These are phyloP conservation scores for Thelephora aurantiotincta DNA, from an alignment of 768 basidiomycete species.

Conservation along the genomic window DNA sequence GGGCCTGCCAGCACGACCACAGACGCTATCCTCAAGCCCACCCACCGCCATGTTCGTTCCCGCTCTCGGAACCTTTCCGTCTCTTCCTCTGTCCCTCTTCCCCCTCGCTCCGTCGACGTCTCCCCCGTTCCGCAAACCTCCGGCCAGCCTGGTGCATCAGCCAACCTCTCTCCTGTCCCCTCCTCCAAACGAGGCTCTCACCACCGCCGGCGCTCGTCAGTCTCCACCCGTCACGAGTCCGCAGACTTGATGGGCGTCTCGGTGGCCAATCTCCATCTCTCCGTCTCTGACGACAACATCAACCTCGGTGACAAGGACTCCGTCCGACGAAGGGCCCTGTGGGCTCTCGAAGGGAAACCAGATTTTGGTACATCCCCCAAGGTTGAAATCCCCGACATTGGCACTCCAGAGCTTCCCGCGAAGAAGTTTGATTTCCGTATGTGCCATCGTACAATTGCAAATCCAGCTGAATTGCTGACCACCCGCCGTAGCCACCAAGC, in stretches of 20 bases:
- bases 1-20: slow-evolving; percentile 12
- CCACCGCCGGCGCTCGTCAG: slow-evolving; percentile 74
- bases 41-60: slow-evolving; percentile 45
- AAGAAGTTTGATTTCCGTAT: slow-evolving; percentile 52
- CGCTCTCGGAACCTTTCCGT: slow-evolving; percentile 54
- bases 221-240: slow-evolving; percentile 82
- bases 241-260: slow-evolving; percentile 83
- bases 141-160: slow-evolving; percentile 17
- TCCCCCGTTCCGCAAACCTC: slow-evolving; percentile 23
- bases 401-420: slow-evolving; percentile 38
- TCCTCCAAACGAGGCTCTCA: slow-evolving; percentile 57
- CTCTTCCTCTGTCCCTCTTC: slow-evolving; percentile 18
- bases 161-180: slow-evolving; percentile 6
- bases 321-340: slow-evolving; percentile 68
- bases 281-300: slow-evolving; percentile 50
- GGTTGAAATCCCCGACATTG: slow-evolving; percentile 75
- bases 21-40: slow-evolving; percentile 24
- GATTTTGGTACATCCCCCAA: slow-evolving; percentile 48
- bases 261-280: slow-evolving; percentile 48
- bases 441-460: slow-evolving; percentile 17
- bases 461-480: background rate
- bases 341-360: slow-evolving; percentile 77
- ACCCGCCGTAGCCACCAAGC: slow-evolving; percentile 35
- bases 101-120: slow-evolving; percentile 12
- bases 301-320: slow-evolving; percentile 65